Evolutionary conservation across 2,329 filamentous ascomycete genomes (phyloP).

Genomic region (Beauveria caledonica): DNA sequence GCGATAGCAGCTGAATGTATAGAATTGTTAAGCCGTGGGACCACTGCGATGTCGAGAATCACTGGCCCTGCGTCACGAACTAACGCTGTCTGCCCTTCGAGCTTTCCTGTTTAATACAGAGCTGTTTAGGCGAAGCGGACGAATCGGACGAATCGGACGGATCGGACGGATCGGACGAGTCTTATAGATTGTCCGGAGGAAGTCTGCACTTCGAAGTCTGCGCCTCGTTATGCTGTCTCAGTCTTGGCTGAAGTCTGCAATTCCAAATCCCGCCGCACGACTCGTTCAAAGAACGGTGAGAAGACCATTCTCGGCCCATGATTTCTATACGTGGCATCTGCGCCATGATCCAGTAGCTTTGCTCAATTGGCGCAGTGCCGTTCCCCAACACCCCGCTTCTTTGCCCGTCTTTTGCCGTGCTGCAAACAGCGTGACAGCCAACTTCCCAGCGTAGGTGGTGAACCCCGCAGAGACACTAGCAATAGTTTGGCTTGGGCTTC

Average conservation of each 20-base stretch:
- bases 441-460: too few relatives aligned
- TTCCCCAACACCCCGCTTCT: background rate
- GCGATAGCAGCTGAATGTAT: conserved; percentile 10
- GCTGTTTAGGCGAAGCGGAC: background rate
- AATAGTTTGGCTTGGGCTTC: background rate
- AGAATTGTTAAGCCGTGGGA: conserved; percentile 4
- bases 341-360: too few relatives aligned
- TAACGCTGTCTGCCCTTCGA: background rate
- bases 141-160: background rate
- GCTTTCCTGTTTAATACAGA: background rate
- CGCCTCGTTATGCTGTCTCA: background rate
- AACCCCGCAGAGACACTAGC: background rate
- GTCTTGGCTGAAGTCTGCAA: background rate
- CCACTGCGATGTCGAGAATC: background rate
- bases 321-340: background rate
- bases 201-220: background rate
- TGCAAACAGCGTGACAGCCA: too few relatives aligned
- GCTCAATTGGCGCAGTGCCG: background rate
- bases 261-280: background rate
- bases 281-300: too few relatives aligned
- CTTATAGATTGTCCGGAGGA: background rate
- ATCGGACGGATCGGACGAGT: background rate
- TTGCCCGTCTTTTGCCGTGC: background rate
- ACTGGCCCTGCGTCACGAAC: background rate
- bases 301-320: background rate